phyloP scores from a whole-genome alignment of 371 early-diverging fungal genomes.

The Mucor mucedo region DNA sequence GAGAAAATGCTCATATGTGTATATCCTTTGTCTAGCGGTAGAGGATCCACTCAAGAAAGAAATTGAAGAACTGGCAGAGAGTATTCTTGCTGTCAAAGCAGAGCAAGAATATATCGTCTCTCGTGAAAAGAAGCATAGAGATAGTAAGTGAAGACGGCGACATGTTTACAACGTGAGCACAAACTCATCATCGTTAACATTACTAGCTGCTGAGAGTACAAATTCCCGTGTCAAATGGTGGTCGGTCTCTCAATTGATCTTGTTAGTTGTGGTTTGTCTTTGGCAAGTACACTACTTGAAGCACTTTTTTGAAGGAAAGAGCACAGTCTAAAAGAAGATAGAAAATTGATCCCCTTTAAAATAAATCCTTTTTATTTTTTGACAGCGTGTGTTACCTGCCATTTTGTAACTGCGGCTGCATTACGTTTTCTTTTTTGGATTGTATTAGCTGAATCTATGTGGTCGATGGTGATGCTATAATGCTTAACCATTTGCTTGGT shows the following conservation, averaged over 20 bases:
- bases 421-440: no score
- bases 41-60: slow-evolving; percentile 71
- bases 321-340: slow-evolving; percentile 58
- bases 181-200: not conserved
- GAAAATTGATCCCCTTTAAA: no score
- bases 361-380: no score
- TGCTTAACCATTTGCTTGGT: no score
- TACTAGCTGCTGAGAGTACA: slow-evolving; percentile 78
- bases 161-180: no score
- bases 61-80: slow-evolving; percentile 69
- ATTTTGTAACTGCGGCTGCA: no score
- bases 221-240: slow-evolving; percentile 80
- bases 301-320: slow-evolving; percentile 80
- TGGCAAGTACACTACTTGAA: slow-evolving; percentile 79
- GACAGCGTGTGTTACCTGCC: no score
- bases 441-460: no score
- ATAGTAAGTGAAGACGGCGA: slow-evolving; percentile 57
- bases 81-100: slow-evolving; percentile 68
- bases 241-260: slow-evolving; percentile 70
- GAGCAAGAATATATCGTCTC: slow-evolving; percentile 77
- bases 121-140: slow-evolving; percentile 72
- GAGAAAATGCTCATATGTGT: not conserved
- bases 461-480: no score
- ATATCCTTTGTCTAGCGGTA: not conserved
- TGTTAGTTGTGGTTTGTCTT: slow-evolving; percentile 67